Evolutionary conservation across 1,139 yeast species (phyloP), one percentile per base, ranked within the genome.

Genomic region (Blastobotrys elegans): DNA sequence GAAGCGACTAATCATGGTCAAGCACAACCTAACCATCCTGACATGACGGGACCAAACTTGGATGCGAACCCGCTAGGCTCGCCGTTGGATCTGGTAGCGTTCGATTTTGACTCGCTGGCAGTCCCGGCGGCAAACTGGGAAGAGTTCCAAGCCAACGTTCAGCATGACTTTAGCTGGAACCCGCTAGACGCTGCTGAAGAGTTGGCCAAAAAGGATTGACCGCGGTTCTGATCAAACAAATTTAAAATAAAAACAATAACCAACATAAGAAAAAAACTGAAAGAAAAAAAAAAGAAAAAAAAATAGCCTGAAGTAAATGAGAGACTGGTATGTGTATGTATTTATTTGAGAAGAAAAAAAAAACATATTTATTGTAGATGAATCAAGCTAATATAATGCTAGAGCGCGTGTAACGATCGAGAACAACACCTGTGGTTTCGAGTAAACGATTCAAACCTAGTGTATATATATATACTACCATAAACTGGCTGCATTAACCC

Each of bases 71-170:
- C 40, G 13, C 13, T 21, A 8, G 29, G 29, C 5, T 21, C 40
- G 4, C 40, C 29, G 4, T 22, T 36, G 20, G 22, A 33, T 16
- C 34, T 38, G 17, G 43, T 18, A 4, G 33, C 22, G 21, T 40
- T 40, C 21, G 43, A 40, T 22, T 31, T 40, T n/a, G 43, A 40
- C 16, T 17, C 43, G 2, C 20, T 40, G 30, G 17, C 22, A 6
- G 40, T 37, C 11, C 43, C 43, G 18, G 43, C 17, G 7, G 18
- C 35, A n/a, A 40, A 40, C 21, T 40, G 43, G 43, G 43, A 40
- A 6, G 36, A 40, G 20, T 40, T 40, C n/a, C 33, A 39, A 7
- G 18, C 40, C 10, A 22, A 24, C 13, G 18, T 26, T 21, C 22
- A 24, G 27, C 27, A 35, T 8, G 42, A 38, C 2, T 38, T 38